These are phyloP conservation scores for Aegle marmelos DNA, from an alignment of 345 rosid genomes.

Conservation along the genomic window DNA sequence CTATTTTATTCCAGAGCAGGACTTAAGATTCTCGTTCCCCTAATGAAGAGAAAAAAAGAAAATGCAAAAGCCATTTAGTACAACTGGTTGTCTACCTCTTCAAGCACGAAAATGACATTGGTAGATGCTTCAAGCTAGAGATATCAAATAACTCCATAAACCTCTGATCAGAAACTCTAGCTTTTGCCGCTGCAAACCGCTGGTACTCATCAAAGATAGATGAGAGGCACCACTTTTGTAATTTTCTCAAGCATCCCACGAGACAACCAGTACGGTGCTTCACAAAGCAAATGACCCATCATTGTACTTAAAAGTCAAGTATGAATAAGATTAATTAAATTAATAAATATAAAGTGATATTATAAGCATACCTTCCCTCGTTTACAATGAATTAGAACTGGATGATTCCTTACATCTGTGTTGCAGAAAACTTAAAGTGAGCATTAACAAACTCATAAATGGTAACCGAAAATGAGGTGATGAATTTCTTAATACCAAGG, in stretches of 20 bases:
- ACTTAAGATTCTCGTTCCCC: constrained; percentile 21
- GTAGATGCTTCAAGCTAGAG: constrained; percentile 61
- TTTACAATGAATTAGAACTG: constrained; percentile 85
- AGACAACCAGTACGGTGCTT: constrained; percentile 97
- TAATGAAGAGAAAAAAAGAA: constrained; percentile 25
- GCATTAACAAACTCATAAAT: not conserved
- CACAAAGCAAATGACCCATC: not conserved
- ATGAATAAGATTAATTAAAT: not conserved
- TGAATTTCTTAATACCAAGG: constrained; percentile 49
- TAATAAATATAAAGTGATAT: not conserved
- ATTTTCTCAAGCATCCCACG: constrained; percentile 90
- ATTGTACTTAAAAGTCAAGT: not conserved
- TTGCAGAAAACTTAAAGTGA: not conserved
- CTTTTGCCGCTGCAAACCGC: constrained; percentile 89
- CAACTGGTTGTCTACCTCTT: constrained; percentile 35
- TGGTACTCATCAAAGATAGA: constrained; percentile 88
- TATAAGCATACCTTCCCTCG: constrained; percentile 74
- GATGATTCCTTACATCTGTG: constrained; percentile 88
- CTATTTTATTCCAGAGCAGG: constrained; percentile 35
- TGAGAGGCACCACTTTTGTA: constrained; percentile 84
- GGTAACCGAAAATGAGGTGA: not conserved
- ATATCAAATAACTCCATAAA: constrained; percentile 89
- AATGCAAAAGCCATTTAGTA: constrained; percentile 18
- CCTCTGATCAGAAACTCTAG: constrained; percentile 88
- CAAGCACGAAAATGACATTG: constrained; percentile 68